A percentile compares a stretch with the other conserved stretches of the same genome.
phyloP scores from a whole-genome alignment of 2,329 filamentous ascomycete species.

The Apiospora pterosperma region DNA sequence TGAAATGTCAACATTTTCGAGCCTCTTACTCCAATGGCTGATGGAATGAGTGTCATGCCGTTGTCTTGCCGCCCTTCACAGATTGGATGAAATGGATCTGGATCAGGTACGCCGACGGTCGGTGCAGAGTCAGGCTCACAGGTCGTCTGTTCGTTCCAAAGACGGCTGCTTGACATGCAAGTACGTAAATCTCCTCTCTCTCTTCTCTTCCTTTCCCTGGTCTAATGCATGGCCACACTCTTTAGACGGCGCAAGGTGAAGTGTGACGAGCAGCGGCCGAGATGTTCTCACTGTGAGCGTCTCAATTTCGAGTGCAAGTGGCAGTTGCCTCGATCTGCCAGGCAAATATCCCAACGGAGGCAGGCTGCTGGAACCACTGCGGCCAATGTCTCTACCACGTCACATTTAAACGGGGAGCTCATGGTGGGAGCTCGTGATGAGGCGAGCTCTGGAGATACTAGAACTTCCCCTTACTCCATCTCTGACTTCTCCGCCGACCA shows the following conservation, averaged over 20 bases:
- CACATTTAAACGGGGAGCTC: too few species aligned
- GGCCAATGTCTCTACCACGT: neutral
- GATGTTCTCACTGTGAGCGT: slow-evolving; percentile 51
- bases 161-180: slow-evolving; percentile 46
- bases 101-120: neutral
- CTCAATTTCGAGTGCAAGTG: slow-evolving; percentile 51
- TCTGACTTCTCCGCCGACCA: slow-evolving; percentile 6
- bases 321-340: slow-evolving; percentile 16
- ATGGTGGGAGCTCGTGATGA: too few species aligned
- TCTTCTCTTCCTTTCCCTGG: neutral
- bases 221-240: slow-evolving; percentile 22
- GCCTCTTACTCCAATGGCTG: too few species aligned
- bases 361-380: neutral
- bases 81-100: neutral
- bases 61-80: neutral
- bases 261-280: slow-evolving; percentile 50
- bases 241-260: slow-evolving; percentile 49
- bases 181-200: slow-evolving; percentile 23
- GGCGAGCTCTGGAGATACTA: too few species aligned
- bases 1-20: too few species aligned
- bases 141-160: slow-evolving; percentile 23
- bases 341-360: neutral
- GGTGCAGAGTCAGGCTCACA: neutral
- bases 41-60: too few species aligned
- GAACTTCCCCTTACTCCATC: neutral